Percentiles rank a stretch among this genome's conserved stretches.
Evolutionary conservation across 768 basidiomycete genomes (phyloP).

Genomic region (button mushroom (Agaricus bisporus)): DNA sequence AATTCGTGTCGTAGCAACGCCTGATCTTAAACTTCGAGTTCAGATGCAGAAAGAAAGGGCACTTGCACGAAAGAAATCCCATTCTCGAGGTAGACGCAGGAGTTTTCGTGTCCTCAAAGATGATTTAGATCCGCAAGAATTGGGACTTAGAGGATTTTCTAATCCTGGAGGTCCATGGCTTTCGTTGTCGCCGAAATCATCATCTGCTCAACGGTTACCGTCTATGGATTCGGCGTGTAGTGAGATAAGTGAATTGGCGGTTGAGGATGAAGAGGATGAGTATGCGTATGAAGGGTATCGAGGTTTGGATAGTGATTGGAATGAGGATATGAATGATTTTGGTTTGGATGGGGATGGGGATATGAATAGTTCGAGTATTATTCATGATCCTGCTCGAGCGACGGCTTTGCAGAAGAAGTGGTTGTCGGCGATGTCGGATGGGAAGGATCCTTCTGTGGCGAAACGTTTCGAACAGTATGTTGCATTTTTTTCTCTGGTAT

Average conservation of each 20-base stretch:
- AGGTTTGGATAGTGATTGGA: slow-evolving; percentile 27
- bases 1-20: slow-evolving; percentile 76
- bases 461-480: slow-evolving; percentile 76
- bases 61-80: slow-evolving; percentile 23
- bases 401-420: slow-evolving; percentile 74
- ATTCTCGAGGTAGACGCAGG: slow-evolving; percentile 15
- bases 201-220: slow-evolving; percentile 26
- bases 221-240: slow-evolving; percentile 41
- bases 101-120: slow-evolving; percentile 12
- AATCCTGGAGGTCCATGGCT: slow-evolving; percentile 37
- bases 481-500: not conserved
- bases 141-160: slow-evolving; percentile 1
- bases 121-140: slow-evolving; percentile 14
- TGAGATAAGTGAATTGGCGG: slow-evolving; percentile 33
- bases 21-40: slow-evolving; percentile 70
- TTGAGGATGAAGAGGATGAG: slow-evolving; percentile 30
- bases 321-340: slow-evolving; percentile 28
- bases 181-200: slow-evolving; percentile 44
- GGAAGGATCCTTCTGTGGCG: slow-evolving; percentile 63
- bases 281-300: slow-evolving; percentile 23
- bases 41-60: slow-evolving; percentile 34
- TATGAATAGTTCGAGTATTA: slow-evolving; percentile 54
- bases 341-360: slow-evolving; percentile 47
- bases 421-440: slow-evolving; percentile 88
- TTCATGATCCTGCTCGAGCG: slow-evolving; percentile 77